Evolutionary conservation across 371 early-diverging fungal genomes (phyloP), one percentile per base, ranked within the genome.

Genomic region (Blastocladiella emersonii): DNA sequence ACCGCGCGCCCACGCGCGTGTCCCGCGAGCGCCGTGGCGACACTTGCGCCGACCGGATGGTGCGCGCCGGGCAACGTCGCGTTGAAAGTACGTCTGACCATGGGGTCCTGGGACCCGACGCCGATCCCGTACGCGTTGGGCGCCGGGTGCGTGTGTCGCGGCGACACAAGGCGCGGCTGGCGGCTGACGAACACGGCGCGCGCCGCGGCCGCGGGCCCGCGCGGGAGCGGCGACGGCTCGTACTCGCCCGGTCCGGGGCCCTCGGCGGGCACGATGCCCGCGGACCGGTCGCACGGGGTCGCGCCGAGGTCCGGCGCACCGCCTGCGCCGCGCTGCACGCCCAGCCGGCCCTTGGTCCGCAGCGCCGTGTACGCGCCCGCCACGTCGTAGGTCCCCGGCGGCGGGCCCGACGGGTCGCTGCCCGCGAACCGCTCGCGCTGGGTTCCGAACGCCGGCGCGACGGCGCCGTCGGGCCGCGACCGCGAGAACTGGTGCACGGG

Each of bases 351-450:
- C 45, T 44, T 8, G 53, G 30, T 27, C 27, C 32, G 30, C 53
- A 51, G 25, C 15, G 27, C 30, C 12, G 15, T 30, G 35, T 34
- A 59, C 25, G 59, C 59, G 12, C 15, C 27, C 15, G 44, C n/a
- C 37, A 59, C 59, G 32, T 59, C 37, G 59, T 59, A 59, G n/a
- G 36, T 17, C 1, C 43, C 43, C 17, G 59, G 59, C 59, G 59
- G 59, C 27, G 53, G 53, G 3, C 30, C 53, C 30, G 30, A 19
- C 53, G 53, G 0, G 15, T 30, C 53, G 27, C 8, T 12, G 1
- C 1, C 34, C 13, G 12, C 32, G 32, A 51, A 51, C 53, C 53
- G 53, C 32, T 8, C 32, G 1, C 10, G 30, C 30, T 51, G 53
- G 2, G 53, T 13, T 1, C 53, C 53, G 19, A 51, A 51, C 1